A percentile compares a stretch with the other conserved stretches of the same genome.
These are phyloP conservation scores for Daldinia sp. DNA, from an alignment of 2,329 filamentous ascomycete genomes.

Conservation along the genomic window DNA sequence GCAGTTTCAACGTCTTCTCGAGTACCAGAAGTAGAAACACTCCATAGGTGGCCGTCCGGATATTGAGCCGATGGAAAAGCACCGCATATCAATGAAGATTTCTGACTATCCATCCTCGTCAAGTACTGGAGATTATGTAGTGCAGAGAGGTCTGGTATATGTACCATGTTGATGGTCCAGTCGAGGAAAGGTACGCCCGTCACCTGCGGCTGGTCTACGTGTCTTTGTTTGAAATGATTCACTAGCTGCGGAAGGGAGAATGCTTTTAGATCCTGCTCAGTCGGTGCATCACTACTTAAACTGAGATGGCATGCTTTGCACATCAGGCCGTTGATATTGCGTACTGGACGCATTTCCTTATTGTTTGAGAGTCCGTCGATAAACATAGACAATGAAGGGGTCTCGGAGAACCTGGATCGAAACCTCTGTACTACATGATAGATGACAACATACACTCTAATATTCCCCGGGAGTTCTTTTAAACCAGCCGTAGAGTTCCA, in stretches of 20 bases:
- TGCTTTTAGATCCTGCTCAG: slow-evolving; percentile 49
- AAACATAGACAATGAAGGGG: slow-evolving; percentile 65
- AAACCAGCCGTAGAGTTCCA: slow-evolving; percentile 70
- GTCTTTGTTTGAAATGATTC: slow-evolving; percentile 62
- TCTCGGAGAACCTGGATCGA: slow-evolving; percentile 63
- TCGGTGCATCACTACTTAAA: slow-evolving; percentile 42
- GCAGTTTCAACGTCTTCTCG: neutral
- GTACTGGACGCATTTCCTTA: slow-evolving; percentile 64
- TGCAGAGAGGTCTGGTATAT: slow-evolving; percentile 48
- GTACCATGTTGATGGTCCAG: slow-evolving; percentile 59
- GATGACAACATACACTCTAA: slow-evolving; percentile 70
- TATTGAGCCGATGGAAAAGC: slow-evolving; percentile 51
- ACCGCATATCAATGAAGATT: slow-evolving; percentile 49
- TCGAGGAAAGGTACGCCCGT: slow-evolving; percentile 45
- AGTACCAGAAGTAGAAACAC: neutral
- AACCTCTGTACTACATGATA: slow-evolving; percentile 69
- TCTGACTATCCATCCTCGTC: slow-evolving; percentile 46
- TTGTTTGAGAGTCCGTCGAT: slow-evolving; percentile 65
- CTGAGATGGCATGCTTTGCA: slow-evolving; percentile 63
- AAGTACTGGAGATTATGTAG: slow-evolving; percentile 45
- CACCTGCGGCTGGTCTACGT: slow-evolving; percentile 46
- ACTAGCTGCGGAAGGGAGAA: slow-evolving; percentile 68
- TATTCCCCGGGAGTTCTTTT: slow-evolving; percentile 66
- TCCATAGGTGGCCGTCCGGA: slow-evolving; percentile 14
- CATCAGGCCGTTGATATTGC: slow-evolving; percentile 60